Percentiles rank a stretch among this genome's conserved stretches.
phyloP scores from a whole-genome alignment of 225 moss, liverwort and hornwort species.

The Pleurozium schreberi region DNA sequence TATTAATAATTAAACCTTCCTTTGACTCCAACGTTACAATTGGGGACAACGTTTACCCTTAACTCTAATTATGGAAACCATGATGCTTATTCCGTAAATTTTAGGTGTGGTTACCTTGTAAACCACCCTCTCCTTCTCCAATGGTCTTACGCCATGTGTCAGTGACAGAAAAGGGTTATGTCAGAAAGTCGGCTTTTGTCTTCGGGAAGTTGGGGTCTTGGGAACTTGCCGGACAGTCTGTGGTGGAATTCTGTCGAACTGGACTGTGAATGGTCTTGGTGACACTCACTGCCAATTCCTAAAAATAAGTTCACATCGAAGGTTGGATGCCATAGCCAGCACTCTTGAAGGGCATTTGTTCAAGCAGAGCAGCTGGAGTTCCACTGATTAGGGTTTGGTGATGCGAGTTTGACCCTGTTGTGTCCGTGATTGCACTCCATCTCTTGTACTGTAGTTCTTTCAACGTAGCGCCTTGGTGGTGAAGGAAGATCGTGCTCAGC shows the following conservation, averaged over 20 bases:
- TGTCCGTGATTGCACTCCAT: neutral
- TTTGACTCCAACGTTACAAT: too few species aligned
- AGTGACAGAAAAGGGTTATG: neutral
- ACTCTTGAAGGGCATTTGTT: neutral
- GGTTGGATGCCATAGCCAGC: neutral
- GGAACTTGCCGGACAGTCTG: too few species aligned
- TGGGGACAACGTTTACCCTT: too few species aligned
- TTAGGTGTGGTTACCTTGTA: neutral
- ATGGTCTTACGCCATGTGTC: neutral
- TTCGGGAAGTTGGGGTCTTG: neutral
- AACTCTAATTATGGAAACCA: neutral
- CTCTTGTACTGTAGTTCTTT: neutral
- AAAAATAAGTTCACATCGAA: neutral
- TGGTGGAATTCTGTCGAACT: neutral
- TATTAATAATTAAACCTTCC: too few species aligned
- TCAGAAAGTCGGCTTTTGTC: neutral
- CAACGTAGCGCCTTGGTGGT: neutral
- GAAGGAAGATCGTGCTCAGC: neutral
- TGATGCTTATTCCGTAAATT: rapidly evolving
- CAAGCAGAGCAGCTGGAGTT: neutral
- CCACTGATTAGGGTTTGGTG: neutral
- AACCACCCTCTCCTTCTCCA: neutral
- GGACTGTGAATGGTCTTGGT: neutral
- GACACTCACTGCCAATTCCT: neutral
- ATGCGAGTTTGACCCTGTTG: neutral